Base-by-base conservation (phyloP, 352 stramenopile genomes). In the Phytophthora sojae region DNA sequence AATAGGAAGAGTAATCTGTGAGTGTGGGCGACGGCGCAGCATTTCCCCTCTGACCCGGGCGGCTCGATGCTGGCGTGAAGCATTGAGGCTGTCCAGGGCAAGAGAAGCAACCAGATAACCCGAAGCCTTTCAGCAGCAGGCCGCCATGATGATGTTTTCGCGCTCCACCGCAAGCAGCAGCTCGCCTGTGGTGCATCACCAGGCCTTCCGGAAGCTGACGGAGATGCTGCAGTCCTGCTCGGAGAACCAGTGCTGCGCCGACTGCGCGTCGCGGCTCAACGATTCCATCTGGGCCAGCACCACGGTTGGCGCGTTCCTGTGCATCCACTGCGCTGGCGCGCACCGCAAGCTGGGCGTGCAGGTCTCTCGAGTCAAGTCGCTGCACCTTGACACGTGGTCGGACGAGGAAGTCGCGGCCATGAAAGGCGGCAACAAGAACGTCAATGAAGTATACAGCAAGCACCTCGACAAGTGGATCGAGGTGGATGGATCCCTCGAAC, bases 311-410 rank as follows among this genome's bases (percentile, higher is more conserved):
- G 88, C 97, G 6, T 90, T 99, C 56, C 71, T 99, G 35, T 99
- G 97, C 66, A 98, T 99, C 75, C 81, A 98, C 72, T 99, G 97
- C 67, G 95, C 92, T 45, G 97, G 96, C 14, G 92, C 97, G 7
- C 97, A 99, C 69, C 89, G 97, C 51, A 98, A 92, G 59, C 86
- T 99, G 25, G 97, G 97, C 35, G 94, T 98, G 23, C 96, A 99
- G 76, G 82, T 99, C 19, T 99, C 94, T 2, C 81, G 86, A 19
- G 69, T 96, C 52, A 95, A 96, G 57, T 96, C 85, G 12, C 72
- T 95, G 25, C 82, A 94, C 58, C 70, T 96, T 57, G 87, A 96
- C 67, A 73, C 80, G 23, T 96, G 87, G 89, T 82, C 67, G 4
- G 84, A 94, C 19, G 83, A 95, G 4, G 89, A 96, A 62, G 70